Percentiles rank a stretch among this genome's conserved stretches.
Evolutionary conservation across 805 yeast species (phyloP).

Genomic region (Komagataella pastoris): DNA sequence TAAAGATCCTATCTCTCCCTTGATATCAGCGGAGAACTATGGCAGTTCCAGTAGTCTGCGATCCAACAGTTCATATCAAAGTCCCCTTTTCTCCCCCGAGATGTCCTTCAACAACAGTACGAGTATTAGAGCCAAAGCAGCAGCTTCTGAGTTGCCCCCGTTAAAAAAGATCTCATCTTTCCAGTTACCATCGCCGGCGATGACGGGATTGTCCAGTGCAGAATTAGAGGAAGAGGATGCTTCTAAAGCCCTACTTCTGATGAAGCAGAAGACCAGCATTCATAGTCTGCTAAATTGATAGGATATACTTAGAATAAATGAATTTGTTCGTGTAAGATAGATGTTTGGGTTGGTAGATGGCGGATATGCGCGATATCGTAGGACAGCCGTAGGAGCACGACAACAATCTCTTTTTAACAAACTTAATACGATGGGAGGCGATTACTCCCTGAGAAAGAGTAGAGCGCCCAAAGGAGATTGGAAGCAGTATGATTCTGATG

Average conservation of each 20-base stretch:
- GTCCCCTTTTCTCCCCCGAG: background rate
- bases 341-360: background rate
- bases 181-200: background rate
- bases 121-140: background rate
- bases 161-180: background rate
- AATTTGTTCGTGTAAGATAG: background rate
- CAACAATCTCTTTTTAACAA: background rate
- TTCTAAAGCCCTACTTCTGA: conserved; percentile 2
- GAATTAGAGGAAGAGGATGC: conserved; percentile 1
- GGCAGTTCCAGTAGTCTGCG: background rate
- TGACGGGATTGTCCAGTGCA: background rate
- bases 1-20: background rate
- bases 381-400: background rate
- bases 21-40: background rate
- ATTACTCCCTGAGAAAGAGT: conserved; percentile 3
- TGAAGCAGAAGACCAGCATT: conserved; percentile 3
- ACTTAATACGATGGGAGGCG: background rate
- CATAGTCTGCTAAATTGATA: conserved; percentile 3
- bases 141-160: background rate
- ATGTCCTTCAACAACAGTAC: background rate
- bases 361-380: background rate
- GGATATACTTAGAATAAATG: background rate
- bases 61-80: background rate
- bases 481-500: background rate
- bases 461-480: conserved; percentile 7